A percentile compares a stretch with the other conserved stretches of the same genome.
These are phyloP conservation scores for Pistacia vera DNA, from an alignment of 345 rosid species.

Conservation along the genomic window DNA sequence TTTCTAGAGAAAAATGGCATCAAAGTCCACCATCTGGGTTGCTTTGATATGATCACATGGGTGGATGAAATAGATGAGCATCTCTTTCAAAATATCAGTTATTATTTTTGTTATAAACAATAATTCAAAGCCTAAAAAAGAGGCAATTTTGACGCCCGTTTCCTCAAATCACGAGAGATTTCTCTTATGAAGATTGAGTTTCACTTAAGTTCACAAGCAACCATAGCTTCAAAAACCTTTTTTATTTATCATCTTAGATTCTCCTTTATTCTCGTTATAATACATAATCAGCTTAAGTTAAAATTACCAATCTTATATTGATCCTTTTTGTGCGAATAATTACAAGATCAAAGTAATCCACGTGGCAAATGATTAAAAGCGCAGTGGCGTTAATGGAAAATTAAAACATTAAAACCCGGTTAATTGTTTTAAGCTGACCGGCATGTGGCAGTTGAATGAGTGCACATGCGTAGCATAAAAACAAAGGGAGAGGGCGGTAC, in stretches of 20 bases:
- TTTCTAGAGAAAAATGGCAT: conserved; percentile 15
- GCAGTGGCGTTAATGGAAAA: not conserved
- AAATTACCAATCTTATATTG: no score
- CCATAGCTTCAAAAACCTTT: no score
- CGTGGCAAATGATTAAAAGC: not conserved
- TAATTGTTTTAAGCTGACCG: not conserved
- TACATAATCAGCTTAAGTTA: no score
- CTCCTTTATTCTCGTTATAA: not conserved
- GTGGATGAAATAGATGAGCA: conserved; percentile 5
- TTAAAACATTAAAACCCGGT: not conserved
- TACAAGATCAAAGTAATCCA: not conserved
- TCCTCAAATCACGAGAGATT: not conserved
- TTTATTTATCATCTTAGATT: not conserved
- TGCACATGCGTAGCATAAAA: conserved; percentile 15
- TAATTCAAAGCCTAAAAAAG: not conserved
- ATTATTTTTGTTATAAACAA: not conserved
- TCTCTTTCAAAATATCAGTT: not conserved
- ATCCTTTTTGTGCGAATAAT: not conserved
- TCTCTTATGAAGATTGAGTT: not conserved
- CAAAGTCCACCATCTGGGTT: conserved; percentile 3
- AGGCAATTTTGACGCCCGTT: not conserved
- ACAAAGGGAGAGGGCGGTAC: conserved; percentile 24
- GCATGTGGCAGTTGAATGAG: conserved; percentile 22
- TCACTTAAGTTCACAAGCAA: no score
- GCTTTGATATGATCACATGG: conserved; percentile 25